Evolutionary conservation across 768 basidiomycete genomes (phyloP).

Genomic region (Termitomyces sp.): DNA sequence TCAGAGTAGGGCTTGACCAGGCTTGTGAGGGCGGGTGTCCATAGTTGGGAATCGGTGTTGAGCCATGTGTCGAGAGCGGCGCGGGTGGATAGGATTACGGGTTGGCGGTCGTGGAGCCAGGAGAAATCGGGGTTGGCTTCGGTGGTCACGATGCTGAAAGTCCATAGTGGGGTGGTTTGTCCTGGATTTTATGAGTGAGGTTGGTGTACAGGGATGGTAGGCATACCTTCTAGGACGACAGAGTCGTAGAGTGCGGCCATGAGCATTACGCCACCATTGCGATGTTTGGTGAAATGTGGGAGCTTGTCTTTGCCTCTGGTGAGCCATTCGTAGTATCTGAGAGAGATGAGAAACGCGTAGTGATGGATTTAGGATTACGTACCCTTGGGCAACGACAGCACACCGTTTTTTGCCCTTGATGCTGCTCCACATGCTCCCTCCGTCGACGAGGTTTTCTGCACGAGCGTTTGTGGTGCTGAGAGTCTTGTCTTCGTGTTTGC

Average conservation of each 20-base stretch:
- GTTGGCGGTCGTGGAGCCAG: slow-evolving; percentile 93
- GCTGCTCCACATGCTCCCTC: slow-evolving; percentile 81
- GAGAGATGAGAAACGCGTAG: neutral
- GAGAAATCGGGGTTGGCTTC: slow-evolving; percentile 60
- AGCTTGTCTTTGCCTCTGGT: slow-evolving; percentile 76
- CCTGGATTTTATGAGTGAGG: slow-evolving; percentile 29
- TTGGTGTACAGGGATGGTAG: neutral
- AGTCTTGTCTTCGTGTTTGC: slow-evolving; percentile 64
- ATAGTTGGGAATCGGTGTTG: slow-evolving; percentile 60
- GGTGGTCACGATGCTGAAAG: slow-evolving; percentile 91
- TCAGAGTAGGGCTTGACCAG: slow-evolving; percentile 63
- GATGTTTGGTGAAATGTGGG: slow-evolving; percentile 77
- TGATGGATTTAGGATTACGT: too few relatives aligned
- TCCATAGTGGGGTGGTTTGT: slow-evolving; percentile 57
- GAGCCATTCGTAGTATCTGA: slow-evolving; percentile 93
- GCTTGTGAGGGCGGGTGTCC: slow-evolving; percentile 57
- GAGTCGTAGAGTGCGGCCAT: slow-evolving; percentile 88
- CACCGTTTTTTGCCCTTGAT: slow-evolving; percentile 84
- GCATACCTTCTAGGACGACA: slow-evolving; percentile 57
- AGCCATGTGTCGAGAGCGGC: slow-evolving; percentile 74
- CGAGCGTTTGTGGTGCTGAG: slow-evolving; percentile 91
- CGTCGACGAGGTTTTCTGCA: slow-evolving; percentile 71
- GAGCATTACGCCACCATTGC: slow-evolving; percentile 65
- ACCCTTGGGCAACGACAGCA: slow-evolving; percentile 77
- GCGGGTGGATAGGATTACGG: slow-evolving; percentile 68